A percentile compares a stretch with the other conserved stretches of the same genome.
phyloP scores from a whole-genome alignment of 306 rosid genomes.

The Ochetophila trinervis region DNA sequence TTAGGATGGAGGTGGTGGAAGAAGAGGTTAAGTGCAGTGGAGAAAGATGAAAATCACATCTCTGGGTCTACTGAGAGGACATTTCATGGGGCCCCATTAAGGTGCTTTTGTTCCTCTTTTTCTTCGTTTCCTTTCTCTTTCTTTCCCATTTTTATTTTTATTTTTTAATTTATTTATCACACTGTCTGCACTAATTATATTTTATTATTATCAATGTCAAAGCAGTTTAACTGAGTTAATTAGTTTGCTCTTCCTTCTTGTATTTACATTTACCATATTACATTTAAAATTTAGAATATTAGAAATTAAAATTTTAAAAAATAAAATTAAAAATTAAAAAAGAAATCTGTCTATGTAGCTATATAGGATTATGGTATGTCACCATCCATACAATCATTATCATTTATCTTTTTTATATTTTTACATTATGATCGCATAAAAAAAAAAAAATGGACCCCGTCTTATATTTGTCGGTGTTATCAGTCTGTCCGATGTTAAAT shows the following conservation, averaged over 20 bases:
- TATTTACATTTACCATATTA: too few species aligned
- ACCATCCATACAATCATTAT: slow-evolving; percentile 43
- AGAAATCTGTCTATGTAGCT: slow-evolving; percentile 1
- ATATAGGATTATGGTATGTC: slow-evolving; percentile 12
- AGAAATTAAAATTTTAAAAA: background rate
- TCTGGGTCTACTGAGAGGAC: slow-evolving; percentile 75
- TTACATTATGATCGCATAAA: slow-evolving; percentile 21
- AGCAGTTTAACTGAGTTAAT: too few species aligned
- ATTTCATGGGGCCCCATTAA: slow-evolving; percentile 57
- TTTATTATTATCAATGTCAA: background rate
- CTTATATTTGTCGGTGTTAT: slow-evolving; percentile 36
- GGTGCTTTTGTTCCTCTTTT: slow-evolving; percentile 58
- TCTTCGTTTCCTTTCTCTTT: slow-evolving; percentile 10
- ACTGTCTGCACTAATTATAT: slow-evolving; percentile 31
- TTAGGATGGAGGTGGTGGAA: slow-evolving; percentile 6
- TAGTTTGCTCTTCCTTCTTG: too few species aligned
- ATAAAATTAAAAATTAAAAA: background rate
- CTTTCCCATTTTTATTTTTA: slow-evolving; percentile 7
- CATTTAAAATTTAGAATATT: too few species aligned
- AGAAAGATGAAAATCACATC: slow-evolving; percentile 78
- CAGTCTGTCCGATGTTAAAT: slow-evolving; percentile 18
- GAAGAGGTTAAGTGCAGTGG: slow-evolving; percentile 50
- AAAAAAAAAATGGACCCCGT: background rate
- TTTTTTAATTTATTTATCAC: too few species aligned
- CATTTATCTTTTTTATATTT: slow-evolving; percentile 26